A percentile compares a stretch with the other conserved stretches of the same genome.
These are phyloP conservation scores for Acer saccharum DNA, from an alignment of 345 rosid genomes.

Conservation along the genomic window DNA sequence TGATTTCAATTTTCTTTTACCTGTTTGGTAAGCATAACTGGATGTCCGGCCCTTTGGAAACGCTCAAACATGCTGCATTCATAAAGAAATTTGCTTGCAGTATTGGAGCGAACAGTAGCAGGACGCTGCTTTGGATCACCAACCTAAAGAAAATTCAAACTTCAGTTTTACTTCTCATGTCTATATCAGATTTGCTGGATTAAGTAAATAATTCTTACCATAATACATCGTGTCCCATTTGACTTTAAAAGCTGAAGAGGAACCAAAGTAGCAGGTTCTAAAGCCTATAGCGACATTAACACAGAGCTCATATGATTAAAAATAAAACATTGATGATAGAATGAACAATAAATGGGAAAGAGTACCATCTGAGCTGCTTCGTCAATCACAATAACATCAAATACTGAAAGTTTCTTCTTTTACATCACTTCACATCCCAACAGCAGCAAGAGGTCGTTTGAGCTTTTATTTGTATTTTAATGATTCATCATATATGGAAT, in stretches of 20 bases:
- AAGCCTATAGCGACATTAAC: slow-evolving; percentile 59
- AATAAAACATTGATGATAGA: slow-evolving; percentile 17
- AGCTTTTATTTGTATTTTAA: too few relatives aligned
- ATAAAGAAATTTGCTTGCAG: slow-evolving; percentile 83
- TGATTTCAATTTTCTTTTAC: slow-evolving; percentile 30
- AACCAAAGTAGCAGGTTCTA: slow-evolving; percentile 98
- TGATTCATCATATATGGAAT: too few relatives aligned
- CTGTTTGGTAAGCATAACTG: slow-evolving; percentile 96
- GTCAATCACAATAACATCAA: slow-evolving; percentile 92
- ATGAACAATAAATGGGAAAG: slow-evolving; percentile 23
- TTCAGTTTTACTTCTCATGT: slow-evolving; percentile 20
- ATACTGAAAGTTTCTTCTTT: slow-evolving; percentile 24
- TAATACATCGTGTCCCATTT: slow-evolving; percentile 76
- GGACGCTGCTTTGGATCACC: slow-evolving; percentile 99
- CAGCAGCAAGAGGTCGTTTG: too few relatives aligned
- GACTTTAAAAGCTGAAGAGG: slow-evolving; percentile 95
- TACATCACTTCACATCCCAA: too few relatives aligned
- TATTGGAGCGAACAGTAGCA: slow-evolving; percentile 89
- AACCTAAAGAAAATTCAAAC: slow-evolving; percentile 50
- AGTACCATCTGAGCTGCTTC: slow-evolving; percentile 91
- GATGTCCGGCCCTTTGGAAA: slow-evolving; percentile 87
- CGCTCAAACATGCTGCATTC: slow-evolving; percentile 99
- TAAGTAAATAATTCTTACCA: slow-evolving; percentile 53
- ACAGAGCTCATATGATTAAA: slow-evolving; percentile 19
- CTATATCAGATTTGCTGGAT: background rate